Evolutionary conservation across 768 basidiomycete genomes (phyloP).

Genomic region (Ephemerocybe angulata): DNA sequence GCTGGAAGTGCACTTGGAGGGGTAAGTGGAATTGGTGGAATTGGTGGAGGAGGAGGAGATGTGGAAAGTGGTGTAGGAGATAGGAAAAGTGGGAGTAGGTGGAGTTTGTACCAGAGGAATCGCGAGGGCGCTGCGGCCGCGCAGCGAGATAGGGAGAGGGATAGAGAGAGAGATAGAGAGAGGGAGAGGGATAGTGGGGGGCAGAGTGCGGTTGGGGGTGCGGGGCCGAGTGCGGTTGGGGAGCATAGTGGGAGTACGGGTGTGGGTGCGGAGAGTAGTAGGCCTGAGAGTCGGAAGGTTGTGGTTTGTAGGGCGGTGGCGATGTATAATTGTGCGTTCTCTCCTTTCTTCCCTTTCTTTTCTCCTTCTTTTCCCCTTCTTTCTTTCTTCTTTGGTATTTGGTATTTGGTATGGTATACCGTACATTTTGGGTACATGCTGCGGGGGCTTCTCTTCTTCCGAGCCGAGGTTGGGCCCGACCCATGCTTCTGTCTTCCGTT

Average conservation of each 20-base stretch:
- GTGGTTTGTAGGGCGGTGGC: conserved; percentile 21
- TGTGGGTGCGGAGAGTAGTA: not conserved
- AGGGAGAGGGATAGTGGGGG: not conserved
- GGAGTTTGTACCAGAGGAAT: not conserved
- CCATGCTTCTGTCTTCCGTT: not conserved
- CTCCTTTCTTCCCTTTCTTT: conserved; percentile 3
- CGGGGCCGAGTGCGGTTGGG: not conserved
- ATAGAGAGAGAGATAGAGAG: not conserved
- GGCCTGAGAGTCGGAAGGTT: not conserved
- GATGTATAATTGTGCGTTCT: conserved; percentile 45
- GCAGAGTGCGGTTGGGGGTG: not conserved
- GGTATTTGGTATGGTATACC: not conserved
- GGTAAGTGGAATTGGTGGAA: not conserved
- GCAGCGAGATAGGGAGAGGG: not conserved
- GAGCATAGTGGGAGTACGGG: not conserved
- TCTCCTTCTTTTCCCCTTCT: conserved; percentile 3
- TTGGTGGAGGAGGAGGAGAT: not conserved
- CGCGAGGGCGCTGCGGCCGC: not conserved
- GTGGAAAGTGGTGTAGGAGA: not conserved
- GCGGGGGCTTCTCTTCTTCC: not conserved
- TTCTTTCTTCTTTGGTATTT: not conserved
- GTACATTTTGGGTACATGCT: not conserved
- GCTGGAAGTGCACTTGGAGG: too few relatives aligned
- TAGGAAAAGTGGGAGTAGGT: not conserved
- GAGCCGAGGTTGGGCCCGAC: conserved; percentile 2